Conservation (phyloP, 805 yeast species). For the Candida sakaeoensis region DNA sequence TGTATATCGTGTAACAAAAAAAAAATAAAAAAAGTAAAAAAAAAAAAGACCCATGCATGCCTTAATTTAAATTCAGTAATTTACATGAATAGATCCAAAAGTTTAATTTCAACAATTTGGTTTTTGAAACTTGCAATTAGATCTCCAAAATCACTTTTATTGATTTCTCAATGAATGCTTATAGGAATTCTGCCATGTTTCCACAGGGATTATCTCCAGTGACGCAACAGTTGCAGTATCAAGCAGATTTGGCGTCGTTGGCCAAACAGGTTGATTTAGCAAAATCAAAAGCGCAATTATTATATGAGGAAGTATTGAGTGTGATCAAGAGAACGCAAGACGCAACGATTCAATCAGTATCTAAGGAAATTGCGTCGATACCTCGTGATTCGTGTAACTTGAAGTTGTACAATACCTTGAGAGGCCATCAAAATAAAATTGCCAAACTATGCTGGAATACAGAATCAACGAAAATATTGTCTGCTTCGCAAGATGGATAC, state of each 20-base stretch:
- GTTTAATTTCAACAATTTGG: background rate
- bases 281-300: constrained; percentile 41
- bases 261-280: constrained; percentile 24
- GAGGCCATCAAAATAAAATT: constrained; percentile 73
- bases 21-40: too few species aligned
- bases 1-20: background rate
- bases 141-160: too few species aligned
- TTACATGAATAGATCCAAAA: background rate
- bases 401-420: constrained; percentile 35
- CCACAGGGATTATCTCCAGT: constrained; percentile 2
- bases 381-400: constrained; percentile 24
- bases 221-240: constrained; percentile 6
- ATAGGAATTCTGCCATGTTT: constrained; percentile 1
- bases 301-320: constrained; percentile 49
- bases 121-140: background rate
- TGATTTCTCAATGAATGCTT: constrained; percentile 1
- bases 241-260: constrained; percentile 7
- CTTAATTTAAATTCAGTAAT: background rate
- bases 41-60: too few species aligned
- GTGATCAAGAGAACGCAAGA: constrained; percentile 43
- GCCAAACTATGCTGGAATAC: constrained; percentile 65
- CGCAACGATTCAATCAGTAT: constrained; percentile 40
- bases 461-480: constrained; percentile 56
- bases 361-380: constrained; percentile 27
- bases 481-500: constrained; percentile 86